Evolutionary conservation across 2,329 filamentous ascomycete genomes (phyloP), one percentile per base, ranked within the genome.

Genomic region (Paecilomyces niveus): DNA sequence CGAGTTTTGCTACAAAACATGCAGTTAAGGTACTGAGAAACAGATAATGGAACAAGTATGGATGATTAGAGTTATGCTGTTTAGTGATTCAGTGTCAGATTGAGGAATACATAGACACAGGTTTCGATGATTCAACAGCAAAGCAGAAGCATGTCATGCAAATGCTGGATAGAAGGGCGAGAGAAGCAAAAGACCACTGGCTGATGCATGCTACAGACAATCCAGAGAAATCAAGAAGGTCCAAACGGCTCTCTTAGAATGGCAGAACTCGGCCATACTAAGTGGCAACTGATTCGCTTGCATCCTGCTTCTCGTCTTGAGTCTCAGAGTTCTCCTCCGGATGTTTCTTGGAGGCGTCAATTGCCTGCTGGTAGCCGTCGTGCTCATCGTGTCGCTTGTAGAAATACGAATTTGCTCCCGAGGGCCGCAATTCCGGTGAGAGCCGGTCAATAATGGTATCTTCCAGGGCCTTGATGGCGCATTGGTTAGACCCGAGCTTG

Each of bases 381-480:
- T 97, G 92, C 72, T 96, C 91, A 51, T 86, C 85, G 78, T 97
- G 93, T 74, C 88, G 89, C 80, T 94, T 94, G 79, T 96, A 97
- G 74, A 84, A 87, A 60, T 76, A 77, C 5, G 75, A 78, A 45
- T 77, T 77, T 35, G 80, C 75, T 29, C 76, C 76, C 77, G 88
- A 89, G 45, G 90, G 90, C 59, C 81, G 81, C 64, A 96, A 77
- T 70, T 94, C 89, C 1, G 82, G 77, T 5, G 88, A 88, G 31
- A 97, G 79, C 64, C 89, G 85, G 55, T 87, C 83, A 54, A 96
- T 78, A 56, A 96, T 86, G 54, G 85, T 88, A 62, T 84, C 78
- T 54, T 92, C 81, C 60, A 97, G 82, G 62, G 81, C 84, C 70
- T 93, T 86, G 65, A 94, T 84, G 5, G 91, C 94, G 65, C 84